These are phyloP conservation scores for Leccinum broughii DNA, from an alignment of 768 basidiomycete species.

Conservation along the genomic window DNA sequence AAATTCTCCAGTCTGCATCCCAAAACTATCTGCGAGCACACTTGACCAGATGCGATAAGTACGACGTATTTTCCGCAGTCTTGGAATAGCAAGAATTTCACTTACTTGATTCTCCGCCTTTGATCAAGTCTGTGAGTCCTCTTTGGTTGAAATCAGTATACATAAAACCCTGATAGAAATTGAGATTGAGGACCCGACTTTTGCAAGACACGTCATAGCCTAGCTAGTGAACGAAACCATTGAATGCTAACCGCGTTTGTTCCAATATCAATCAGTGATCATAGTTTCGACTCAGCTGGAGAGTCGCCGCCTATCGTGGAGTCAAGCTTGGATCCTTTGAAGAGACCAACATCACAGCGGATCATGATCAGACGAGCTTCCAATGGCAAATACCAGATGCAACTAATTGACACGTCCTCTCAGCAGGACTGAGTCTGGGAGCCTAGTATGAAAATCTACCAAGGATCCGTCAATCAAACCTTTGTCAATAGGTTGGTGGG, in stretches of 20 bases:
- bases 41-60: conserved; percentile 13
- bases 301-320: too few relatives aligned
- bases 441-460: not conserved
- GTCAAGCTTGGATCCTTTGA: not conserved
- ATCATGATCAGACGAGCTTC: not conserved
- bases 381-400: not conserved
- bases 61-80: not conserved
- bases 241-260: not conserved
- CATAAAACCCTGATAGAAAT: not conserved
- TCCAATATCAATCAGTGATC: not conserved
- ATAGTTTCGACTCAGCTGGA: not conserved
- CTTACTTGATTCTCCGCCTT: not conserved
- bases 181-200: not conserved
- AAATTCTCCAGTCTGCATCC: conserved; percentile 6
- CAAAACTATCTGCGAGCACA: conserved; percentile 18
- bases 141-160: too few relatives aligned
- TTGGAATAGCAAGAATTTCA: not conserved
- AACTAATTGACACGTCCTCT: not conserved
- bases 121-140: not conserved
- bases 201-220: not conserved
- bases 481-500: not conserved
- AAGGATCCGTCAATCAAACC: not conserved
- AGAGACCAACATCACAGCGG: not conserved
- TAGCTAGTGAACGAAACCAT: not conserved
- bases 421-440: not conserved